Percentiles rank a stretch among this genome's conserved stretches.
These are phyloP conservation scores for Clonostachys rhizophaga DNA, from an alignment of 2,329 filamentous ascomycete species.

Conservation along the genomic window DNA sequence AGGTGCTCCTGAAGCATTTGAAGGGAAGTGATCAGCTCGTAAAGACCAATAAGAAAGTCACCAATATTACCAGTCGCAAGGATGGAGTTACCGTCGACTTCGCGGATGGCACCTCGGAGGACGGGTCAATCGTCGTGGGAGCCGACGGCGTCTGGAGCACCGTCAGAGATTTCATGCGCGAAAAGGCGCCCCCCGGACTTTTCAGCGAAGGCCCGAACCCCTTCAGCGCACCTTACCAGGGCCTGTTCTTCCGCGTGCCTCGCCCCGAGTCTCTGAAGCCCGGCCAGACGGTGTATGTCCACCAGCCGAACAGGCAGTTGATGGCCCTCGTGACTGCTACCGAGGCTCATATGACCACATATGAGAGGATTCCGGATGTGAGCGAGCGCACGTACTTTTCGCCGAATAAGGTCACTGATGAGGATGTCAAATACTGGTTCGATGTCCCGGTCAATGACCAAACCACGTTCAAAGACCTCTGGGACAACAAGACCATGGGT, in stretches of 20 bases:
- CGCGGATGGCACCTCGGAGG: background rate
- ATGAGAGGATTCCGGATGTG: background rate
- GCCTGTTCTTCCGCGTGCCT: background rate
- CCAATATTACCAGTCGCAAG: background rate
- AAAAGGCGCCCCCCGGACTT: background rate
- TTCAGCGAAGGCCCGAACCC: background rate
- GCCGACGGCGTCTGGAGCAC: slow-evolving; percentile 1
- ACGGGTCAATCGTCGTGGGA: background rate
- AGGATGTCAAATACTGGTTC: background rate
- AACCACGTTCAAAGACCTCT: background rate
- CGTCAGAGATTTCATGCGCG: background rate
- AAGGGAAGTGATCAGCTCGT: background rate
- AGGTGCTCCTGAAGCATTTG: background rate
- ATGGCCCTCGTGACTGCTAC: background rate
- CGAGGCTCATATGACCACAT: background rate
- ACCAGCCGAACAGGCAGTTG: background rate
- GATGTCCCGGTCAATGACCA: background rate
- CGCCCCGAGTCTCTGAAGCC: background rate
- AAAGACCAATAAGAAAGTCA: background rate
- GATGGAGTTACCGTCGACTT: background rate
- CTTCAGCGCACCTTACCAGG: background rate
- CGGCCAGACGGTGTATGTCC: background rate
- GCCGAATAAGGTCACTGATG: background rate
- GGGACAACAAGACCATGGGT: background rate
- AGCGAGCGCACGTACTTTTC: background rate